Base-by-base conservation (phyloP, 805 yeast genomes). In the Pichia insulana region DNA sequence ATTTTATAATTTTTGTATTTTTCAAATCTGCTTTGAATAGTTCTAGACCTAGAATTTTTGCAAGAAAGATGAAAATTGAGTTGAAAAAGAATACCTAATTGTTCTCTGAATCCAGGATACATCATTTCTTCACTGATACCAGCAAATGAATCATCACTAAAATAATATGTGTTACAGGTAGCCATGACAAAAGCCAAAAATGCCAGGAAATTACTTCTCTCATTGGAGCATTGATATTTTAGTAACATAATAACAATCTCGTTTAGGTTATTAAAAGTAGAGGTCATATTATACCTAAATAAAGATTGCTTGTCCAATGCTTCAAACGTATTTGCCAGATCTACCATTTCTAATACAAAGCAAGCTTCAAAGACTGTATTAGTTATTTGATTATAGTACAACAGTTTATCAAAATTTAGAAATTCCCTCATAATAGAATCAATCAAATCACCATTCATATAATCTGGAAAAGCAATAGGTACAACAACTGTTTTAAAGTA, bases 231-330 rank as follows among this genome's bases (percentile, higher is more conserved):
- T 20, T 12, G 20, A 22, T 35, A 26, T 13, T 35, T 35, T 2
- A 35, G 4, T n/a, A 35, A 35, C 12, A 4, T 35, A 3, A 35
- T 22, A 13, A 12, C 20, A 26, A 22, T 35, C n/a, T 35, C 30
- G 15, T 35, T 35, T 10, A 35, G 13, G 22, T 35, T 15, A n/a
- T 25, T 11, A 35, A 35, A 35, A 10, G 37, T 7, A 11, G 4
- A 9, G 22, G 20, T 15, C 19, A 35, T n/a, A n/a, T 40, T 11
- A 49, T 36, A 20, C 49, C 36, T 1, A 45, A 47, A 7, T 51
- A 9, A 4, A 54, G 25, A 8, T 22, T 22, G 25, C 5, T 22
- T 30, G 12, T 51, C 36, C 2, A 55, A 45, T 15, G 54, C 15
- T 25, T 40, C 39, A 5, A 48, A 27, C 32, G 49, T 46, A 9